phyloP scores from a whole-genome alignment of 73 alveolate species.

The Paramecium octaurelia region DNA sequence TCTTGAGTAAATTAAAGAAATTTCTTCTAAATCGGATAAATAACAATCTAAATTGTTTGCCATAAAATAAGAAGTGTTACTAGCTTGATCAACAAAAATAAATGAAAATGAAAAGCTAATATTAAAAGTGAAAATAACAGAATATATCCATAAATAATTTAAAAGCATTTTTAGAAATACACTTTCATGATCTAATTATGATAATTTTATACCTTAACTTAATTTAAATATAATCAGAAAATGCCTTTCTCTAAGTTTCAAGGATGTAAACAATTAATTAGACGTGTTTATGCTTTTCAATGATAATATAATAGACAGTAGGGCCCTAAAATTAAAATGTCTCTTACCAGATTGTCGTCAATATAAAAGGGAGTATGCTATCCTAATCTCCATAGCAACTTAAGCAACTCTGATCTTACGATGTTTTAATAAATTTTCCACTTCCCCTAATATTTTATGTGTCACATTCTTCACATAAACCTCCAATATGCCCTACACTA shows the following conservation, averaged over 20 bases:
- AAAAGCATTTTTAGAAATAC: not conserved
- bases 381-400: not conserved
- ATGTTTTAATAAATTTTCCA: not conserved
- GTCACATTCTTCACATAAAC: not conserved
- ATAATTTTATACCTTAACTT: not conserved
- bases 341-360: not conserved
- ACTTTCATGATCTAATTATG: not conserved
- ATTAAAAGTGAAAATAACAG: not conserved
- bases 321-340: not conserved
- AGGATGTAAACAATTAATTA: not conserved
- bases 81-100: not conserved
- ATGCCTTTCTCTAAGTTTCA: not conserved
- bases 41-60: not conserved
- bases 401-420: not conserved
- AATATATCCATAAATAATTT: not conserved
- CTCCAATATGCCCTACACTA: constrained; percentile 24
- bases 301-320: not conserved
- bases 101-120: not conserved
- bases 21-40: not conserved
- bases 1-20: not conserved
- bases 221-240: not conserved
- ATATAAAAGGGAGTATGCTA: not conserved
- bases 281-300: not conserved
- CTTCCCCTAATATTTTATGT: not conserved
- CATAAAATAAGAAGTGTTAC: not conserved